These are phyloP conservation scores for Cutaneotrichosporon curvatum DNA, from an alignment of 1,284 basidiomycete genomes.

Conservation along the genomic window DNA sequence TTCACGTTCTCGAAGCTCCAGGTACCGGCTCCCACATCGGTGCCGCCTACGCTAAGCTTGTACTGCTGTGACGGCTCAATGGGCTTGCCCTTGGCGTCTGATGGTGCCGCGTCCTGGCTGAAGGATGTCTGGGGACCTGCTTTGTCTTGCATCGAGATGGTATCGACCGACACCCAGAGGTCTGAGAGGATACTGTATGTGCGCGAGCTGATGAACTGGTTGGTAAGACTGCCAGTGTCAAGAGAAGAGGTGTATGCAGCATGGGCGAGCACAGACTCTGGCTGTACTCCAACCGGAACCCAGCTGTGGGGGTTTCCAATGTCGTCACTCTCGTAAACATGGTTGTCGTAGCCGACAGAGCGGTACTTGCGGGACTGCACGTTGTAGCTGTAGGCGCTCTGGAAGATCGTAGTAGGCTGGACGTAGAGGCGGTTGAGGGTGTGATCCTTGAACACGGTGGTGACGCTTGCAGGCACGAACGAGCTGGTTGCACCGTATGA, in stretches of 20 bases:
- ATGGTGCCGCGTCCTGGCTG: neutral
- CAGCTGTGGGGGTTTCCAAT: neutral
- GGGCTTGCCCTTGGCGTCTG: neutral
- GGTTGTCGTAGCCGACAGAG: neutral
- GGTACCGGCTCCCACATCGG: neutral
- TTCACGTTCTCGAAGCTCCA: constrained; percentile 1
- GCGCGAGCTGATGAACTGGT: neutral
- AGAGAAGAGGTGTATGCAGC: neutral
- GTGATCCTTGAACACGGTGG: constrained; percentile 1
- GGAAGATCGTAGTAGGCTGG: neutral
- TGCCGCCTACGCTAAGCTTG: neutral
- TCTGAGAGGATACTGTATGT: constrained; percentile 1
- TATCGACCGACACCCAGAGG: neutral
- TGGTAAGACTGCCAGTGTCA: constrained; percentile 3
- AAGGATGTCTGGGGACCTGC: neutral
- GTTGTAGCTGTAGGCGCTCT: constrained; percentile 2
- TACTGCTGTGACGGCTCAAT: neutral
- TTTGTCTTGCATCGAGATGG: neutral
- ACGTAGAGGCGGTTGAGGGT: constrained; percentile 1
- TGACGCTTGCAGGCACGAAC: neutral
- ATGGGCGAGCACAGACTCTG: neutral
- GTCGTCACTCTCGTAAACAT: neutral
- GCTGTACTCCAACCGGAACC: neutral
- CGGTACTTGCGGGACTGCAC: constrained; percentile 2
- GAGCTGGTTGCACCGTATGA: neutral